Percentiles rank a stretch among this genome's conserved stretches.
phyloP scores from a whole-genome alignment of 2,329 filamentous ascomycete species.

The Amphichorda felina region DNA sequence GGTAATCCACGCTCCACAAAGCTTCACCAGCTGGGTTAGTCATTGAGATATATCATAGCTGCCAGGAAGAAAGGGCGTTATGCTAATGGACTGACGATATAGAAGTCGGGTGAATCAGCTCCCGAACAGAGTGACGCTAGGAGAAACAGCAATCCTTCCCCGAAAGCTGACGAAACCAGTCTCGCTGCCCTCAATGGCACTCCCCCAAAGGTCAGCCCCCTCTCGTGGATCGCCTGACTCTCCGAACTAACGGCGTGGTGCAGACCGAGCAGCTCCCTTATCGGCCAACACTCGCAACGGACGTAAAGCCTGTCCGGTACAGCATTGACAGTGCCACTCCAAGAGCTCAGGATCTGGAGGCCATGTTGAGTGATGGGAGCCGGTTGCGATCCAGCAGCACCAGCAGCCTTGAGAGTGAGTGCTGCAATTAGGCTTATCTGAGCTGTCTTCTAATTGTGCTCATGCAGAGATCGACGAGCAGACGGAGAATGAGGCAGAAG shows the following conservation, averaged over 20 bases:
- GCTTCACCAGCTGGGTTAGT: slow-evolving; percentile 66
- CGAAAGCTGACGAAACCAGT: slow-evolving; percentile 23
- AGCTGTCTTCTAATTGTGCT: not conserved
- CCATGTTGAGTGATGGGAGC: slow-evolving; percentile 47
- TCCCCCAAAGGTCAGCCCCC: slow-evolving; percentile 12
- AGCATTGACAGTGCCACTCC: slow-evolving; percentile 64
- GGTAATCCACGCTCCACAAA: slow-evolving; percentile 81
- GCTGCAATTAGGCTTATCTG: not conserved
- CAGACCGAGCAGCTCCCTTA: slow-evolving; percentile 22
- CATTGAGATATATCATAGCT: not conserved
- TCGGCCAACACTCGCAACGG: slow-evolving; percentile 64
- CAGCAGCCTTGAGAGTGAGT: slow-evolving; percentile 67
- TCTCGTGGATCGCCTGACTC: not conserved
- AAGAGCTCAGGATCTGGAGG: slow-evolving; percentile 69
- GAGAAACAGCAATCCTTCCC: slow-evolving; percentile 9
- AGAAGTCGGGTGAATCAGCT: slow-evolving; percentile 30
- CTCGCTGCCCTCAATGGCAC: slow-evolving; percentile 11
- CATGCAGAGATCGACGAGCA: slow-evolving; percentile 37
- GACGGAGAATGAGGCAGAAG: slow-evolving; percentile 38
- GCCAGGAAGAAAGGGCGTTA: too few species aligned
- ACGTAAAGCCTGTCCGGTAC: slow-evolving; percentile 54
- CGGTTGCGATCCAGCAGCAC: slow-evolving; percentile 53
- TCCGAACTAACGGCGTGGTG: slow-evolving; percentile 2
- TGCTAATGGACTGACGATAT: slow-evolving; percentile 12
- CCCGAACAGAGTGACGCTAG: slow-evolving; percentile 20